A percentile compares a stretch with the other conserved stretches of the same genome.
These are phyloP conservation scores for Thamnidium elegans DNA, from an alignment of 192 early-diverging fungal genomes.

Conservation along the genomic window DNA sequence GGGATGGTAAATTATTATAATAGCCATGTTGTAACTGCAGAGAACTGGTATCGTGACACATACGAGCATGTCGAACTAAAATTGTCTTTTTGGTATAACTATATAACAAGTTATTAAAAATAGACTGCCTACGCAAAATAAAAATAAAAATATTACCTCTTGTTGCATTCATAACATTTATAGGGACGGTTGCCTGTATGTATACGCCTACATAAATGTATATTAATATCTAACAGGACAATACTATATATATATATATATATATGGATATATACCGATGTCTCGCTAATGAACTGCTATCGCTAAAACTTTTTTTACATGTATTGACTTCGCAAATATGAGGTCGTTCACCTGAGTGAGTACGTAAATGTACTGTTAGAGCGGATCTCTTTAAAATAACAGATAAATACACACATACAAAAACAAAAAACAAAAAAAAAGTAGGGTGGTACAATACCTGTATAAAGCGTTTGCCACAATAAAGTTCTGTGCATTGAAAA, in stretches of 20 bases:
- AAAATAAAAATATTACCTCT: not conserved
- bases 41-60: too few relatives aligned
- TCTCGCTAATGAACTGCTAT: constrained; percentile 69
- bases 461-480: constrained; percentile 78
- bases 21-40: too few relatives aligned
- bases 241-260: constrained; percentile 15
- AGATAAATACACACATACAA: not conserved
- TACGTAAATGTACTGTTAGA: constrained; percentile 73
- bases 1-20: too few relatives aligned
- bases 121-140: too few relatives aligned
- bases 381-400: constrained; percentile 57
- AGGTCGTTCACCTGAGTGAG: constrained; percentile 69
- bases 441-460: constrained; percentile 30
- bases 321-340: constrained; percentile 61
- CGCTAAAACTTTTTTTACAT: constrained; percentile 76
- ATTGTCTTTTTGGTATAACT: too few relatives aligned
- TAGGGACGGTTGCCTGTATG: constrained; percentile 19
- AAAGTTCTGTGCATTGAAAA: constrained; percentile 56
- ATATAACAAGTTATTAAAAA: too few relatives aligned
- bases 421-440: too few relatives aligned
- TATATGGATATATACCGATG: constrained; percentile 69
- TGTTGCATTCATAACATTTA: constrained; percentile 12
- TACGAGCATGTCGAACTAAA: too few relatives aligned
- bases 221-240: not conserved
- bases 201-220: constrained; percentile 2